Evolutionary conservation across 2,329 filamentous ascomycete species (phyloP), one percentile per base, ranked within the genome.

Genomic region (Pseudogymnoascus sp.): DNA sequence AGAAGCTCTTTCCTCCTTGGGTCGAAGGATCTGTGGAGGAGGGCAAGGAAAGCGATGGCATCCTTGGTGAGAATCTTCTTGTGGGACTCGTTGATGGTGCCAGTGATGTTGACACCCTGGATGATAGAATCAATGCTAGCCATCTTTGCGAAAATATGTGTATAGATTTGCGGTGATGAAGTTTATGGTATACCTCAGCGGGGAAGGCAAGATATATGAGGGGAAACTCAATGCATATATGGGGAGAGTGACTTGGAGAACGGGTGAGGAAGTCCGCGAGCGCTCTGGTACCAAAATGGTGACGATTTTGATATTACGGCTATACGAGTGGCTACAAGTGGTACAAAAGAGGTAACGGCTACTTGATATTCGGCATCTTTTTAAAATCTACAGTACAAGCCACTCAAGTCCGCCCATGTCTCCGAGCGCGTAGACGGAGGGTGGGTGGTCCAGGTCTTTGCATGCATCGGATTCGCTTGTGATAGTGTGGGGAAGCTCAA

Each of bases 21-120:
- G 77, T 97, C 95, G 84, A 97, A 97, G 68, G 92, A 91, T 74
- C 93, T 89, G 80, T 99, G 94, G 72, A 99, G 85, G 67, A 97
- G 87, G 38, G 93, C 90, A 65, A 99, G 85, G 82, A 97, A 99
- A 67, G 91, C 89, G 68, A 91, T 87, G 63, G 93, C 93, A 68
- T 95, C 85, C 70, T 92, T 93, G 67, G 87, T 96, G 68, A 97
- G 84, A 75, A 99, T 95, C 82, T 96, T 93, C 79, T 86, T 86
- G 76, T 92, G 88, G 70, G 88, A 80, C 65, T 93, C 86, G 72
- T 86, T 86, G 73, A 97, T 79, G 66, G 84, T 77, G 73, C 91
- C 93, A 72, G 91, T 87, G 81, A 97, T 85, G 77, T 87, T 85
- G 73, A 97, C 92, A 77, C 92, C 92, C 76, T 92, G 87, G 69